Evolutionary conservation across 306 rosid genomes (phyloP).

Genomic region (Pachyrhizus erosus): DNA sequence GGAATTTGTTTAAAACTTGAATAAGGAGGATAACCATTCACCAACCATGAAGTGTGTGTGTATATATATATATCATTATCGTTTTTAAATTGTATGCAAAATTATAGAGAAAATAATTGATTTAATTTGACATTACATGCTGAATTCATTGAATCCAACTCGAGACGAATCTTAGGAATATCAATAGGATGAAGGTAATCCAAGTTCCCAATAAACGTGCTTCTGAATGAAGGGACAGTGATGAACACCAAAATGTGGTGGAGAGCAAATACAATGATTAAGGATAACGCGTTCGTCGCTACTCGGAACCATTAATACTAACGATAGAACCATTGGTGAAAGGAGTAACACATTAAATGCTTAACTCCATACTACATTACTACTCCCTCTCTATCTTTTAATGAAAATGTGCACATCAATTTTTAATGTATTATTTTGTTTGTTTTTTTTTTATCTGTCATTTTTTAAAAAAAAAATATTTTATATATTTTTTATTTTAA

Average conservation of each 20-base stretch:
- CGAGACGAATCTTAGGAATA: background rate
- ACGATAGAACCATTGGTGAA: background rate
- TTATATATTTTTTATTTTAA: no score
- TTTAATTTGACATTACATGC: background rate
- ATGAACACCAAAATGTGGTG: background rate
- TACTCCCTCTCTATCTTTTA: background rate
- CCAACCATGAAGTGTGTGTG: constrained; percentile 7
- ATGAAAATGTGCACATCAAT: background rate
- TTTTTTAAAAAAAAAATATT: no score
- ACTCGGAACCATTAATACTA: background rate
- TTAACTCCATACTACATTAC: background rate
- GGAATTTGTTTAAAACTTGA: background rate
- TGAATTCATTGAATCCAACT: background rate
- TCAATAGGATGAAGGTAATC: background rate
- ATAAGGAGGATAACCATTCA: constrained; percentile 6
- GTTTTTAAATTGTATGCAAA: background rate
- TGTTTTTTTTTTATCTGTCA: no score
- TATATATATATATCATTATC: background rate
- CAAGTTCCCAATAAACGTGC: background rate
- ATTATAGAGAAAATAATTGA: background rate
- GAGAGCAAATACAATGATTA: background rate
- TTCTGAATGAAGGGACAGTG: background rate
- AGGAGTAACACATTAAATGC: background rate
- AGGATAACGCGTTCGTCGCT: background rate
- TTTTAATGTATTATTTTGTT: no score